These are phyloP conservation scores for Neoboletus brunneissimus DNA, from an alignment of 768 basidiomycete genomes.

Conservation along the genomic window DNA sequence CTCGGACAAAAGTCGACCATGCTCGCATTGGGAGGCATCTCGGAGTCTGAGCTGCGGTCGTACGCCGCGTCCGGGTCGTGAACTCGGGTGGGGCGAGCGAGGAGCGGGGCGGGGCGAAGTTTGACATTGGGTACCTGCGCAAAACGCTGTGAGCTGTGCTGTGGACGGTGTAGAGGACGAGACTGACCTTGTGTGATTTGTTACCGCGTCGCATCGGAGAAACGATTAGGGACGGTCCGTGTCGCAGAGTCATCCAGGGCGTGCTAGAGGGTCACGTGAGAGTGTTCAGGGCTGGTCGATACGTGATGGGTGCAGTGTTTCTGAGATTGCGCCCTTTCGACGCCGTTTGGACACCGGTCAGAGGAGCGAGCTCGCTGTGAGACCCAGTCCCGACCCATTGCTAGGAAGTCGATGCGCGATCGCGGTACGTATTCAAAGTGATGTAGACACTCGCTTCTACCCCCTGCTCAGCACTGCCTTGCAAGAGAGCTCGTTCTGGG, in stretches of 20 bases:
- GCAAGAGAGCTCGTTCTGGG: background rate
- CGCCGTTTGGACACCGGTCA: background rate
- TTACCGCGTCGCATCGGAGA: slow-evolving; percentile 51
- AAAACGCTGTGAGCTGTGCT: background rate
- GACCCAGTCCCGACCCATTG: background rate
- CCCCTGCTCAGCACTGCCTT: background rate
- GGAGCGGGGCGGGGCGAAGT: slow-evolving; percentile 59
- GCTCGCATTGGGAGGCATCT: slow-evolving; percentile 44
- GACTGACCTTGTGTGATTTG: slow-evolving; percentile 61
- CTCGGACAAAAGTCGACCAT: slow-evolving; percentile 54
- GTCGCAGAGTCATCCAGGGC: background rate
- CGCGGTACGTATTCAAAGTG: background rate
- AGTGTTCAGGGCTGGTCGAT: slow-evolving; percentile 22
- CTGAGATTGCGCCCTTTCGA: too few species aligned
- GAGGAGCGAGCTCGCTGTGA: background rate
- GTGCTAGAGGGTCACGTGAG: background rate
- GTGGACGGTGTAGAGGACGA: background rate
- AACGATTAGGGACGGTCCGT: background rate
- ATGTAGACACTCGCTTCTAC: background rate
- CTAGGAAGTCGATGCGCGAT: background rate
- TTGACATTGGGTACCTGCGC: slow-evolving; percentile 78
- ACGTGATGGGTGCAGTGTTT: too few species aligned
- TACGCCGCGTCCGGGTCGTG: slow-evolving; percentile 28
- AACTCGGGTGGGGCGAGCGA: slow-evolving; percentile 18
- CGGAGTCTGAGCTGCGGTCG: slow-evolving; percentile 49